Base-by-base conservation (phyloP, 2,329 filamentous ascomycete species). In the Fusarium scirpi region DNA sequence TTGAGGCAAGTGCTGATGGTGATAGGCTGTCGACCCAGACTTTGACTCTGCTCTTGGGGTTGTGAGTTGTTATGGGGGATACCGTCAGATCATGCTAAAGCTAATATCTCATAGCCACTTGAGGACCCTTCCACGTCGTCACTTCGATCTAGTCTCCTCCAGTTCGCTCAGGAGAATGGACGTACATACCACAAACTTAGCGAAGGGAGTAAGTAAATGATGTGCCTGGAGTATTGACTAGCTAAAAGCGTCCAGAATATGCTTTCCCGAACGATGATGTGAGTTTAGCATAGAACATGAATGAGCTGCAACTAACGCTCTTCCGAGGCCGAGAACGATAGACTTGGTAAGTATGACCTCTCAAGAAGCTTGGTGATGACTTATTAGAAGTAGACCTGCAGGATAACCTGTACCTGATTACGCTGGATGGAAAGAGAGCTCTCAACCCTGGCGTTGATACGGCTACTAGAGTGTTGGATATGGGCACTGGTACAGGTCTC, bases 211-310 rank as follows among this genome's bases (percentile, higher is more conserved):
- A 3, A 51, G 65, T 48, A 49, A 1, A 25, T 2, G 0, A 1
- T 10, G 5, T 1, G 0, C 0, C 3, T 2, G 2, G 2, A 2
- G 2, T 6, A 7, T 7, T 8, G 15, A 0, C 0, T n/a, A 5
- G 8, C 58, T 64, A 10, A 68, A 3, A 0, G 2, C 0, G 1
- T 4, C 0, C 27, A 69, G 66, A 69, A 52, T 69, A 69, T 43
- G 65, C 65, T 10, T 69, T 49, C 15, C 66, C 66, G 4, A 69
- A 69, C n/a, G 66, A 69, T n/a, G 65, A 69, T 41, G 66, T 65
- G 44, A 49, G 66, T 16, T 5, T 8, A n/a, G n/a, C 2, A 22
- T 18, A 12, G 4, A 13, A 1, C 4, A 5, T 10, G 16, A 6
- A 8, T 8, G 4, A 9, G 4, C 7, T 7, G 6, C 5, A 13